phyloP scores from a whole-genome alignment of 305 asterid species.

The Fraxinus floribunda region DNA sequence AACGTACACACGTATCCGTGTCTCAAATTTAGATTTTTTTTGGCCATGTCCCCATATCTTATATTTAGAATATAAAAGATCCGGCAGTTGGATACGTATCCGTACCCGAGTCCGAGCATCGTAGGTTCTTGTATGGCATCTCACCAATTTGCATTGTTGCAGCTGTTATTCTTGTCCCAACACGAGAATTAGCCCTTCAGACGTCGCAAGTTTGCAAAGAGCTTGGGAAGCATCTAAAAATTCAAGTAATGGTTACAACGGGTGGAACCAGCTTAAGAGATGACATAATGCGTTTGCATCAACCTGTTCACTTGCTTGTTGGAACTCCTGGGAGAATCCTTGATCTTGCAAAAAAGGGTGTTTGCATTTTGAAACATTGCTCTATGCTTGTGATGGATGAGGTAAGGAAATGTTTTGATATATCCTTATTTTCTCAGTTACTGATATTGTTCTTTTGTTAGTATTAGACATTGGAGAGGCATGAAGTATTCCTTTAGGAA shows the following conservation, averaged over 20 bases:
- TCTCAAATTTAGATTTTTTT: no score
- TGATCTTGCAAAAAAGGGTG: slow-evolving; percentile 79
- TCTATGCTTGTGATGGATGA: slow-evolving; percentile 87
- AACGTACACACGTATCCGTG: no score
- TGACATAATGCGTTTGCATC: slow-evolving; percentile 96
- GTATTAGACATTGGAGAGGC: background rate
- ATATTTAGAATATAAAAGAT: no score
- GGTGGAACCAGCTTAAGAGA: slow-evolving; percentile 98
- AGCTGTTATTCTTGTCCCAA: slow-evolving; percentile 92
- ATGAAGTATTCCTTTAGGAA: background rate
- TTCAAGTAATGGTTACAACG: slow-evolving; percentile 91
- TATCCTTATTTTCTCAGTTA: background rate
- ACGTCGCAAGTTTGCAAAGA: slow-evolving; percentile 97
- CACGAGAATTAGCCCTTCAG: slow-evolving; percentile 96
- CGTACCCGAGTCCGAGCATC: no score
- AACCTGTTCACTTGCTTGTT: slow-evolving; percentile 94
- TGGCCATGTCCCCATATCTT: no score
- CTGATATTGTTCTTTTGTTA: background rate
- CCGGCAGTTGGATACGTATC: no score
- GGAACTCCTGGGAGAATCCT: slow-evolving; percentile 98
- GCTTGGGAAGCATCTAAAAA: slow-evolving; percentile 84
- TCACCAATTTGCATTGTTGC: slow-evolving; percentile 31
- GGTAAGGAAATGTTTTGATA: slow-evolving; percentile 36
- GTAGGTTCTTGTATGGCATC: background rate
- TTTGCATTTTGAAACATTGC: slow-evolving; percentile 70